Percentiles rank a stretch among this genome's conserved stretches.
These are phyloP conservation scores for Amanita phalloides DNA, from an alignment of 768 basidiomycete genomes.

Conservation along the genomic window DNA sequence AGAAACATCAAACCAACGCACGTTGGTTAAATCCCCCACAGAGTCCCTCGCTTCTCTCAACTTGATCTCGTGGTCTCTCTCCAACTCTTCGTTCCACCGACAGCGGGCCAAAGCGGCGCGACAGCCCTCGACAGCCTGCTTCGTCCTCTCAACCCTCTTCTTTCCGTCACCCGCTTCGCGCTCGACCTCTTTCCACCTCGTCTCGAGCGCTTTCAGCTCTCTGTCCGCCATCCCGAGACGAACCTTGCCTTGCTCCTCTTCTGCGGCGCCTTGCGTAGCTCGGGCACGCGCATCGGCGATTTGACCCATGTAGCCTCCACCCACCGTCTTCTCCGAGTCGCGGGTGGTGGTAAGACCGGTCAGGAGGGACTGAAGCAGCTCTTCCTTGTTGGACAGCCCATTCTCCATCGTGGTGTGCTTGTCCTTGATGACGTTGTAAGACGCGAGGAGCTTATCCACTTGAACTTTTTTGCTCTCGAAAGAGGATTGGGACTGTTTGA, in stretches of 20 bases:
- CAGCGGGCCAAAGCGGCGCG: constrained; percentile 41
- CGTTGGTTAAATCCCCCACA: constrained; percentile 54
- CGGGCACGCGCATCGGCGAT: constrained; percentile 76
- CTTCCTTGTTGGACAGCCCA: constrained; percentile 66
- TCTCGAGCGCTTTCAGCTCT: constrained; percentile 70
- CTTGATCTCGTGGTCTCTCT: constrained; percentile 42
- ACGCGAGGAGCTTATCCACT: constrained; percentile 40
- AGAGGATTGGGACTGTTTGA: constrained; percentile 40
- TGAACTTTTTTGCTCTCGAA: constrained; percentile 50
- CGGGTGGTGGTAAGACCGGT: constrained; percentile 79
- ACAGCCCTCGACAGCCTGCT: constrained; percentile 45
- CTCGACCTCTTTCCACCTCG: constrained; percentile 72
- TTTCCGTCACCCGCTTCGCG: constrained; percentile 72
- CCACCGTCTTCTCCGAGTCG: constrained; percentile 28
- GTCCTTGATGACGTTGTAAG: constrained; percentile 57
- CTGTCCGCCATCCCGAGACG: constrained; percentile 69
- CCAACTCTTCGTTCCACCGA: constrained; percentile 73
- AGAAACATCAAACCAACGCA: constrained; percentile 15
- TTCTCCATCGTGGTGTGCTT: constrained; percentile 50
- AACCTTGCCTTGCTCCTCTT: constrained; percentile 73
- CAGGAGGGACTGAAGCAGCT: constrained; percentile 88
- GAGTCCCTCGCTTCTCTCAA: constrained; percentile 41
- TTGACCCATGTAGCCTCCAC: constrained; percentile 95
- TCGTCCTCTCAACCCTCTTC: constrained; percentile 54
- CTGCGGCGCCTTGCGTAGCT: constrained; percentile 66